These are phyloP conservation scores for Dispira parvispora DNA, from an alignment of 192 early-diverging fungal species.

Conservation along the genomic window DNA sequence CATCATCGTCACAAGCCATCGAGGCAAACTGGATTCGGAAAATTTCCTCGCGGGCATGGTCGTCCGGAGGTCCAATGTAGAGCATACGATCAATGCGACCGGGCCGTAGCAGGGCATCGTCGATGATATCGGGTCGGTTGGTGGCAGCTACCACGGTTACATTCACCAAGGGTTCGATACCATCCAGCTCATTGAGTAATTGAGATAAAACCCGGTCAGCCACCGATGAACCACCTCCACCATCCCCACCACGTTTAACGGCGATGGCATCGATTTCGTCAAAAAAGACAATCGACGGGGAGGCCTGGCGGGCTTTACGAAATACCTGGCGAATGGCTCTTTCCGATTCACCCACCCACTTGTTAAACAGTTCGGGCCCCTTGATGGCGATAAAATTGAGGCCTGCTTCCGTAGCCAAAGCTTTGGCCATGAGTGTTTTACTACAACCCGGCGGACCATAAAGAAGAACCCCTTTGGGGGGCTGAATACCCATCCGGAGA, in stretches of 20 bases:
- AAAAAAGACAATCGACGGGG: conserved; percentile 95
- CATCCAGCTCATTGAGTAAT: conserved; percentile 85
- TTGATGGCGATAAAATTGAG: conserved; percentile 97
- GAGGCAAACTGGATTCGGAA: conserved; percentile 52
- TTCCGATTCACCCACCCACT: conserved; percentile 99
- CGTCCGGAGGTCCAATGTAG: conserved; percentile 85
- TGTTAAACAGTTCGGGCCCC: conserved; percentile 95
- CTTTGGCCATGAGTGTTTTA: conserved; percentile 97
- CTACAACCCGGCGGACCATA: conserved; percentile 97
- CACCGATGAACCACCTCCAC: conserved; percentile 48
- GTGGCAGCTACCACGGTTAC: conserved; percentile 96
- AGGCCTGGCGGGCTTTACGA: conserved; percentile 79
- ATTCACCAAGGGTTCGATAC: conserved; percentile 86
- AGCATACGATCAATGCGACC: conserved; percentile 89
- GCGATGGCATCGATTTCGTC: conserved; percentile 97
- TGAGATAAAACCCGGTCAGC: conserved; percentile 91
- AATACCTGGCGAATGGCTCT: conserved; percentile 93
- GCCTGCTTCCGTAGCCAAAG: conserved; percentile 87
- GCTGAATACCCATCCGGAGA: conserved; percentile 69
- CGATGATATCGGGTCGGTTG: conserved; percentile 93
- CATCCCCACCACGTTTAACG: conserved; percentile 50
- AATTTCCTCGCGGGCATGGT: conserved; percentile 56
- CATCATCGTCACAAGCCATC: conserved; percentile 53
- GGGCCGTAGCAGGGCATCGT: conserved; percentile 78
- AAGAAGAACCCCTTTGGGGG: conserved; percentile 92